A percentile compares a stretch with the other conserved stretches of the same genome.
These are phyloP conservation scores for Waltergamsia citrina DNA, from an alignment of 2,329 filamentous ascomycete species.

Conservation along the genomic window DNA sequence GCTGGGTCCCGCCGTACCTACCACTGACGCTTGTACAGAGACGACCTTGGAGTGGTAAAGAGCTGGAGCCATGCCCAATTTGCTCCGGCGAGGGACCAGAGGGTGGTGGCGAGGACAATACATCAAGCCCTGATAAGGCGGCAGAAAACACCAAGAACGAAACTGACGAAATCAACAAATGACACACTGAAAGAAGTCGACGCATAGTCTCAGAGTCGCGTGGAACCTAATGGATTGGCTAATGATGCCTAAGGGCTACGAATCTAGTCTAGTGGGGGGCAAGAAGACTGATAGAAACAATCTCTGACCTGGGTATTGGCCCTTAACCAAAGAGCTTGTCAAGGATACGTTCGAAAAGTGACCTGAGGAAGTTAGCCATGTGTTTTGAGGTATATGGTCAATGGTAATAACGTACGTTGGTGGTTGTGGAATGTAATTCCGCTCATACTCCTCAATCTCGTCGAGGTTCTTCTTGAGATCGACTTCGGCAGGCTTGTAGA, in stretches of 20 bases:
- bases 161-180: too few relatives aligned
- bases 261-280: too few relatives aligned
- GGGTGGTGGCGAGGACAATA: neutral
- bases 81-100: too few relatives aligned
- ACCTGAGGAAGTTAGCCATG: conserved; percentile 6
- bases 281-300: too few relatives aligned
- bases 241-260: too few relatives aligned
- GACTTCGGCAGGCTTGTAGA: conserved; percentile 45
- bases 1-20: conserved; percentile 10
- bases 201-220: too few relatives aligned
- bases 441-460: conserved; percentile 59
- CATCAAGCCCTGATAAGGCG: neutral
- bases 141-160: too few relatives aligned
- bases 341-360: conserved; percentile 7
- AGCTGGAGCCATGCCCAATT: neutral
- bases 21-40: neutral
- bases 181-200: too few relatives aligned
- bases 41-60: neutral
- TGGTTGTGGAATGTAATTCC: conserved; percentile 43
- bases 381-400: neutral
- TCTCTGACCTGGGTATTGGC: too few relatives aligned
- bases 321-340: conserved; percentile 9
- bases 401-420: conserved; percentile 33
- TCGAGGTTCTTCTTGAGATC: conserved; percentile 54
- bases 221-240: too few relatives aligned